phyloP scores from a whole-genome alignment of 2,329 filamentous ascomycete genomes.

The Fusarium albidum region DNA sequence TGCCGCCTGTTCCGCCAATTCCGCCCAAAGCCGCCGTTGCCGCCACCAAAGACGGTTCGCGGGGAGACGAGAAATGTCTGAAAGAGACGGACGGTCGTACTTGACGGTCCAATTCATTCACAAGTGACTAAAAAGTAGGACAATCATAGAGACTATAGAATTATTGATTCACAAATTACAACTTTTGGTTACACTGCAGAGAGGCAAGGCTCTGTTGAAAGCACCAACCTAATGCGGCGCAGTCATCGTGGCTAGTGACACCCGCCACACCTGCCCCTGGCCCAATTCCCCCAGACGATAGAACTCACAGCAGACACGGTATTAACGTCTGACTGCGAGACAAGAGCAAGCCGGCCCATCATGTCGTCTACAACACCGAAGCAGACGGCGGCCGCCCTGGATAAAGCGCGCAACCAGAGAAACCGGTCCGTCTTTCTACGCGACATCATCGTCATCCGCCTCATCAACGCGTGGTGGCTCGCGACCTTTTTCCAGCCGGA shows the following conservation, averaged over 20 bases:
- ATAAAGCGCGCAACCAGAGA: constrained; percentile 32
- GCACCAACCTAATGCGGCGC: not conserved
- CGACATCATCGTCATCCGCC: constrained; percentile 71
- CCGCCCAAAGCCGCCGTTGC: constrained; percentile 15
- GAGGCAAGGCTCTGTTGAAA: too few relatives aligned
- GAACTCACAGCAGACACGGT: not conserved
- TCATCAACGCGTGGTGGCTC: constrained; percentile 80
- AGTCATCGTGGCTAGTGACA: not conserved
- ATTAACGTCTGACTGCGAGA: not conserved
- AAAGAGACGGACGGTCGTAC: too few relatives aligned
- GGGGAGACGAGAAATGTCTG: too few relatives aligned
- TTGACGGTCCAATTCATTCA: too few relatives aligned
- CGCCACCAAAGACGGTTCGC: not conserved
- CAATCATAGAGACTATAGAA: too few relatives aligned
- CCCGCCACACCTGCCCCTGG: too few relatives aligned
- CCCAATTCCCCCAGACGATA: not conserved
- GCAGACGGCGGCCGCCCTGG: constrained; percentile 9
- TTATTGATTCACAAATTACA: too few relatives aligned
- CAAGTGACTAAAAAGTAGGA: too few relatives aligned
- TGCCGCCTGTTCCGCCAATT: constrained; percentile 24
- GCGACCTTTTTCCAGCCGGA: constrained; percentile 97
- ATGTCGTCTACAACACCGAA: constrained; percentile 24
- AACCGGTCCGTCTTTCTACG: constrained; percentile 42
- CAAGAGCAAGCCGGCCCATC: not conserved
- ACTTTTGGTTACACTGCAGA: too few relatives aligned